Evolutionary conservation across 371 early-diverging fungal genomes (phyloP).

Genomic region (Syncephalastrum racemosum): DNA sequence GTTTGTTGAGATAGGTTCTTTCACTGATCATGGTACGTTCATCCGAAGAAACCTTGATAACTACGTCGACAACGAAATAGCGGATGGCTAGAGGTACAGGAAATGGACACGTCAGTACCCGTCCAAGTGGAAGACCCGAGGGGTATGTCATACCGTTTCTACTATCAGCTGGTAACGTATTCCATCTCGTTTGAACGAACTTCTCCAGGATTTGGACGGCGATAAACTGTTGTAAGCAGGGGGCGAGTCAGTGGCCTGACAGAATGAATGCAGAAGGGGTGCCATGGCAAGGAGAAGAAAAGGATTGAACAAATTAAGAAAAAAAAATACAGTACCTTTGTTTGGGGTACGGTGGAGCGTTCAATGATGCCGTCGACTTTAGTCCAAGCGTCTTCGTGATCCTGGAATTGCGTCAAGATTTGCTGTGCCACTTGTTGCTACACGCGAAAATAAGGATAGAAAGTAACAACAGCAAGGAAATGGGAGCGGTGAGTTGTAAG

Average conservation of each 20-base stretch:
- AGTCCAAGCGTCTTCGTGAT: slow-evolving; percentile 97
- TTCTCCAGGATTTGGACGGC: slow-evolving; percentile 97
- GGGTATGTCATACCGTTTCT: slow-evolving; percentile 70
- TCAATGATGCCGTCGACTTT: slow-evolving; percentile 94
- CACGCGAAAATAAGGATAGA: slow-evolving; percentile 15
- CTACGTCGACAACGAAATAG: slow-evolving; percentile 87
- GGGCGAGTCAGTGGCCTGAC: neutral
- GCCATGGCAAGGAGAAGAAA: neutral
- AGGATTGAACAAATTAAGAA: neutral
- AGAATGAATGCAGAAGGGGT: slow-evolving; percentile 7
- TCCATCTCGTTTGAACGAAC: slow-evolving; percentile 97
- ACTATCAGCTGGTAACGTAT: slow-evolving; percentile 87
- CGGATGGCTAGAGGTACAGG: slow-evolving; percentile 73
- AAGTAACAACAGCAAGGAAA: neutral
- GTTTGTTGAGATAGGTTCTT: slow-evolving; percentile 80
- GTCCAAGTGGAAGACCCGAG: neutral
- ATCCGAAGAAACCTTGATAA: slow-evolving; percentile 88
- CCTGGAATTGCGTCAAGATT: slow-evolving; percentile 92
- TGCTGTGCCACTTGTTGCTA: slow-evolving; percentile 85
- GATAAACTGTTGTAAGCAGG: slow-evolving; percentile 72
- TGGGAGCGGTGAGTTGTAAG: neutral
- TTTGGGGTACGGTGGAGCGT: slow-evolving; percentile 74
- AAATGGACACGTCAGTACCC: slow-evolving; percentile 9
- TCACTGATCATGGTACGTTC: slow-evolving; percentile 72
- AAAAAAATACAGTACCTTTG: slow-evolving; percentile 71